A percentile compares a stretch with the other conserved stretches of the same genome.
These are phyloP conservation scores for Cymbopogon flexuosus DNA, from an alignment of 202 grass and related monocot genomes.

Conservation along the genomic window DNA sequence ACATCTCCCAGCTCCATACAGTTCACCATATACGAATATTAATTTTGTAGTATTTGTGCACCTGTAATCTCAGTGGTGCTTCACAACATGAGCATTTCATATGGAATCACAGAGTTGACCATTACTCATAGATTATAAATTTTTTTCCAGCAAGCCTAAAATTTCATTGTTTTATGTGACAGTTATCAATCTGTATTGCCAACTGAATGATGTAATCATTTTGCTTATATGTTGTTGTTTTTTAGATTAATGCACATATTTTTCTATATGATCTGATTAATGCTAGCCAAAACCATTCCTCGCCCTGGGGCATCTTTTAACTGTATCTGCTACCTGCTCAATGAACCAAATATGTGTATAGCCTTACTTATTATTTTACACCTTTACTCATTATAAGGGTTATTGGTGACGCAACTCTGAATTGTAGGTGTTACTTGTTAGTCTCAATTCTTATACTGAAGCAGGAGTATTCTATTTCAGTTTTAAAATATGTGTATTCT, in stretches of 20 bases:
- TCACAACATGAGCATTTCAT: not conserved
- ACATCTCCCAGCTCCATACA: not conserved
- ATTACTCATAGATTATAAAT: not conserved
- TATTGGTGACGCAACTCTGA: slow-evolving; percentile 8
- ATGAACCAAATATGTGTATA: not conserved
- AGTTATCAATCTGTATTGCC: not conserved
- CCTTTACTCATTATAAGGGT: not conserved
- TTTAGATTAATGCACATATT: not conserved
- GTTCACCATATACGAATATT: not conserved
- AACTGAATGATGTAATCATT: not conserved
- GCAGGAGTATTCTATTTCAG: not conserved
- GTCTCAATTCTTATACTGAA: not conserved
- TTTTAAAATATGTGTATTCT: slow-evolving; percentile 4
- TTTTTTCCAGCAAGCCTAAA: not conserved
- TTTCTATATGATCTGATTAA: not conserved
- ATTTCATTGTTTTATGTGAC: not conserved
- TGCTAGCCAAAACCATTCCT: not conserved
- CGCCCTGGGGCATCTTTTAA: not conserved
- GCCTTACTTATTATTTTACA: not conserved
- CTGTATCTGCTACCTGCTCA: not conserved
- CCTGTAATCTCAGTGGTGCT: not conserved
- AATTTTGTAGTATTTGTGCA: not conserved
- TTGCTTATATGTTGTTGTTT: not conserved
- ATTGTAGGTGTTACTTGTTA: not conserved
- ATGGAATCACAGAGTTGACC: not conserved